These are phyloP conservation scores for Lepidium africanum DNA, from an alignment of 345 rosid species.

Conservation along the genomic window DNA sequence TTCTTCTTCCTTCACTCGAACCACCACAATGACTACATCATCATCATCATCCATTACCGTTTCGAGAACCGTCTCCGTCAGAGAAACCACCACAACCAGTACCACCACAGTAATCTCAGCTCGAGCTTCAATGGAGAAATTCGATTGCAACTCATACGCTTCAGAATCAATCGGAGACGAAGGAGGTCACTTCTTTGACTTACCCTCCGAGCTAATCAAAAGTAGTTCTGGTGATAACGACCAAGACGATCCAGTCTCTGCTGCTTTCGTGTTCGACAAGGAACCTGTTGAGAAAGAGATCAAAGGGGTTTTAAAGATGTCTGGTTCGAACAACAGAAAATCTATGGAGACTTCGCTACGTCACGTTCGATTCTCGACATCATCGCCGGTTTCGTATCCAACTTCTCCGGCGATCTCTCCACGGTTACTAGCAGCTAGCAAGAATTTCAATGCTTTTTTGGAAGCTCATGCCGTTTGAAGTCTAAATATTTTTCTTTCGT, in stretches of 20 bases:
- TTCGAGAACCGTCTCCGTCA: conserved; percentile 19
- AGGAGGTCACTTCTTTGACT: conserved; percentile 47
- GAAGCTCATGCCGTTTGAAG: conserved; percentile 58
- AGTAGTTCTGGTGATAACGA: conserved; percentile 34
- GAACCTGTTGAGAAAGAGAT: conserved; percentile 37
- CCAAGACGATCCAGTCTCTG: conserved; percentile 51
- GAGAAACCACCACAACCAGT: conserved; percentile 19
- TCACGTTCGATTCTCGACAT: conserved; percentile 66
- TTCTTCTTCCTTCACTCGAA: conserved; percentile 22
- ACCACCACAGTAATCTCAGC: conserved; percentile 45
- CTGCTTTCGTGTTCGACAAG: conserved; percentile 66
- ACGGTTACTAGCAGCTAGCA: conserved; percentile 43
- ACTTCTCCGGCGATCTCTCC: conserved; percentile 60
- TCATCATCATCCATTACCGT: conserved; percentile 8
- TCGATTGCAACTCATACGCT: conserved; percentile 74
- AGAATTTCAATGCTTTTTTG: conserved; percentile 51
- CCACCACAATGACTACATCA: conserved; percentile 14
- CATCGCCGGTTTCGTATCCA: conserved; percentile 48
- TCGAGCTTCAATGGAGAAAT: conserved; percentile 75
- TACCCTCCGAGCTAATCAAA: conserved; percentile 60
- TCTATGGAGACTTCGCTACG: conserved; percentile 45
- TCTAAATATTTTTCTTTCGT: neutral
- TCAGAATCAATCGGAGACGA: conserved; percentile 26
- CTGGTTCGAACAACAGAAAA: conserved; percentile 40
- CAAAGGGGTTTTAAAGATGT: conserved; percentile 49